Percentiles rank a stretch among this genome's conserved stretches.
Evolutionary conservation across 176 grass and related monocot species (phyloP).

Genomic region (Cocos nucifera): DNA sequence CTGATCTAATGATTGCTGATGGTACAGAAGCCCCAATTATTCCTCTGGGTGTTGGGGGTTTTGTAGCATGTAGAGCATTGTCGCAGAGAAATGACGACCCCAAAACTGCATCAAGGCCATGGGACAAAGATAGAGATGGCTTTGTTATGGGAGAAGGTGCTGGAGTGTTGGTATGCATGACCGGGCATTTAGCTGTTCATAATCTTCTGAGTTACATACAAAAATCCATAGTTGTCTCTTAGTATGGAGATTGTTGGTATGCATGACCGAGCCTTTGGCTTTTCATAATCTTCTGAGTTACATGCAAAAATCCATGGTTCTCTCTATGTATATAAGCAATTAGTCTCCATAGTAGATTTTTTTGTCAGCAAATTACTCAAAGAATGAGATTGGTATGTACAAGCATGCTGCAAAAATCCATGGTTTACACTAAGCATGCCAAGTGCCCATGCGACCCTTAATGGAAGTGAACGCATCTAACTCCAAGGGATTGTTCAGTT

Average conservation of each 20-base stretch:
- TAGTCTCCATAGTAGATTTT: no score
- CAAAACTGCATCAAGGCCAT: slow-evolving; percentile 49
- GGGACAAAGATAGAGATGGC: slow-evolving; percentile 55
- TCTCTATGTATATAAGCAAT: neutral
- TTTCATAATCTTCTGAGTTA: no score
- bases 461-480: no score
- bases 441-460: no score
- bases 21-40: slow-evolving; percentile 60
- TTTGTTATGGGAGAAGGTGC: slow-evolving; percentile 83
- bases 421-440: no score
- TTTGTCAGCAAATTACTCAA: no score
- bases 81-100: slow-evolving; percentile 56
- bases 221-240: neutral
- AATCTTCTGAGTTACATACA: neutral
- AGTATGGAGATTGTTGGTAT: slow-evolving; percentile 45
- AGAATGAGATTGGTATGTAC: no score
- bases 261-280: neutral
- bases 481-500: no score
- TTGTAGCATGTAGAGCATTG: slow-evolving; percentile 61
- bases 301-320: neutral
- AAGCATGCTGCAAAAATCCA: neutral
- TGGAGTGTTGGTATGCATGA: slow-evolving; percentile 40
- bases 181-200: neutral
- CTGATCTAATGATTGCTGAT: slow-evolving; percentile 54
- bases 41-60: slow-evolving; percentile 52